Evolutionary conservation across 2,329 filamentous ascomycete genomes (phyloP).

Genomic region (Dryadomyces quercivorus): DNA sequence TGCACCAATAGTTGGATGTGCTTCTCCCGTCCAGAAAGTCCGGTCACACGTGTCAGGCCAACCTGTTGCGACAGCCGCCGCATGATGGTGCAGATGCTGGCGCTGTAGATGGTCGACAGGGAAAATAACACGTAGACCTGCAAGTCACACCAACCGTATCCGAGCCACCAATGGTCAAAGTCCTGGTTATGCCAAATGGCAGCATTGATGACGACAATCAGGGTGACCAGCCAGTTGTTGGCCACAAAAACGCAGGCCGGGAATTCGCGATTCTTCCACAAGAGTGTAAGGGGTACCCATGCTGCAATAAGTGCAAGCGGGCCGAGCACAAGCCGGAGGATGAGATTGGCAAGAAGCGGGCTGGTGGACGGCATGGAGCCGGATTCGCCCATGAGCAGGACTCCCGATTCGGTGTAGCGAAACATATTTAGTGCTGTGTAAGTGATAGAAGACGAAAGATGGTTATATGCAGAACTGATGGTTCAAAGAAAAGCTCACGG

Average conservation of each 20-base stretch:
- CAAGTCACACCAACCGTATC: conserved; percentile 41
- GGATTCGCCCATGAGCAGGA: conserved; percentile 6
- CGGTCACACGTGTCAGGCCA: conserved; percentile 27
- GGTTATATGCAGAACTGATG: background rate
- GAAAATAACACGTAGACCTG: conserved; percentile 25
- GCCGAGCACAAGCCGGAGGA: conserved; percentile 35
- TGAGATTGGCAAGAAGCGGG: conserved; percentile 29
- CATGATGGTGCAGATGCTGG: conserved; percentile 43
- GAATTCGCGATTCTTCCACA: conserved; percentile 41
- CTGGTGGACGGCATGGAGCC: conserved; percentile 2
- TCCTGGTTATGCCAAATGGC: conserved; percentile 42
- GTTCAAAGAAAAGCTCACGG: background rate
- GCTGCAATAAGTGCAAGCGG: conserved; percentile 31
- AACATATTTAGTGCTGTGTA: background rate
- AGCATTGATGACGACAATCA: conserved; percentile 35
- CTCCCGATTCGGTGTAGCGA: conserved; percentile 2
- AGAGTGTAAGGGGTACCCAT: conserved; percentile 37
- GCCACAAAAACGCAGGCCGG: conserved; percentile 37
- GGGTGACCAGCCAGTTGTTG: conserved; percentile 33
- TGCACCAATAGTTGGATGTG: conserved; percentile 31
- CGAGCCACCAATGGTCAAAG: conserved; percentile 36
- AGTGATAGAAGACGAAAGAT: background rate
- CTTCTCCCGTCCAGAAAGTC: conserved; percentile 27
- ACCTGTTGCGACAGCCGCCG: conserved; percentile 39
- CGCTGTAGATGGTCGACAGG: conserved; percentile 31